These are phyloP conservation scores for Pyropia haitanensis DNA, from an alignment of 23 red algal species.

Conservation along the genomic window DNA sequence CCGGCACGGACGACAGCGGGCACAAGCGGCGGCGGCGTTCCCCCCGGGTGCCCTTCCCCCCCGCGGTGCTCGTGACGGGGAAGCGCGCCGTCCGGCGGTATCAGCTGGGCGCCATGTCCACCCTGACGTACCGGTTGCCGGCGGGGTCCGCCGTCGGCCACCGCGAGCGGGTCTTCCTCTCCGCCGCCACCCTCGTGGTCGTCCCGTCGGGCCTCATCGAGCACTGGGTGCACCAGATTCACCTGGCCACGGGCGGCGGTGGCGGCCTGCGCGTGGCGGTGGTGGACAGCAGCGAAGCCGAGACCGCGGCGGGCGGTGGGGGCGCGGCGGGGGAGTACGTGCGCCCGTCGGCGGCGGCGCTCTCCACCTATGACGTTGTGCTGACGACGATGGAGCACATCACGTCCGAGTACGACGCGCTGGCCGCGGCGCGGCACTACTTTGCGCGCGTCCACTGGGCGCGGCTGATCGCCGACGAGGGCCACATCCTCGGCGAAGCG, in stretches of 20 bases:
- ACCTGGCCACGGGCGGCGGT: conserved; percentile 14
- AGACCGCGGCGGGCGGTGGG: too few relatives aligned
- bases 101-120: too few relatives aligned
- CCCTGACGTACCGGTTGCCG: too few relatives aligned
- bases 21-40: too few relatives aligned
- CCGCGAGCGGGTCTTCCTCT: conserved; percentile 28
- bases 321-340: background rate
- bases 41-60: too few relatives aligned
- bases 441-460: conserved; percentile 78
- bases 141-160: conserved; percentile 4
- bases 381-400: conserved; percentile 59
- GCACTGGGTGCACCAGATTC: conserved; percentile 78
- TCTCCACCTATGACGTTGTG: conserved; percentile 58
- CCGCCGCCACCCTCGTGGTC: conserved; percentile 62
- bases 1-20: too few relatives aligned
- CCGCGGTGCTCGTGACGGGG: too few relatives aligned
- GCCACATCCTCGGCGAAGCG: conserved; percentile 45
- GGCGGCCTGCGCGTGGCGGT: conserved; percentile 12
- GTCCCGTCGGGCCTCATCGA: conserved; percentile 59
- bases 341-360: conserved; percentile 11
- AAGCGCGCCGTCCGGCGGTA: too few relatives aligned
- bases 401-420: conserved; percentile 14
- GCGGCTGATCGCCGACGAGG: conserved; percentile 88
- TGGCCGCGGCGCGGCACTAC: conserved; percentile 8
- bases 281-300: background rate